These are phyloP conservation scores for Cymbidium sinense DNA, from an alignment of 106 monocot species.

Conservation along the genomic window DNA sequence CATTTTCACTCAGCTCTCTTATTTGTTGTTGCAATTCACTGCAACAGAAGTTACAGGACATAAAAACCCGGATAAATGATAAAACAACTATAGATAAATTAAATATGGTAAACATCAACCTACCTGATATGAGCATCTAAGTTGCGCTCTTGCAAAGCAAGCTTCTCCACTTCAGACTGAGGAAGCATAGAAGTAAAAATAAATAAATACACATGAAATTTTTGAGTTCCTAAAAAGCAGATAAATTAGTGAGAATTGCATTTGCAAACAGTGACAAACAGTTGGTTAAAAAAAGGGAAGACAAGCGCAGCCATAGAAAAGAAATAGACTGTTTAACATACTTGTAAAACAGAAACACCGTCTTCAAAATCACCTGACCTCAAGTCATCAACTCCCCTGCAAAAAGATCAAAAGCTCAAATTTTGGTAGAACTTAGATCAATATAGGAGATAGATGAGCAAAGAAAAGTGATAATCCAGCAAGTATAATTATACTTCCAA, in stretches of 20 bases:
- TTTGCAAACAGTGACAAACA: neutral
- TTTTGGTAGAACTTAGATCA: neutral
- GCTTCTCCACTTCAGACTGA: conserved; percentile 23
- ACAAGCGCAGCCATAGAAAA: neutral
- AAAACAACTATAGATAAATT: neutral
- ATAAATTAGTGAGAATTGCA: neutral
- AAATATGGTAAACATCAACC: neutral
- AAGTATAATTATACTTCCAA: conserved; percentile 52
- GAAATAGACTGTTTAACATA: conserved; percentile 6
- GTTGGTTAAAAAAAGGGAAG: neutral
- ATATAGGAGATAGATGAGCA: neutral
- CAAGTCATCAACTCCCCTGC: conserved; percentile 32
- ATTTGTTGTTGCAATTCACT: conserved; percentile 30
- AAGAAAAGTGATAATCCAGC: neutral
- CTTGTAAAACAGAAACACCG: conserved; percentile 29
- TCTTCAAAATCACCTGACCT: conserved; percentile 17
- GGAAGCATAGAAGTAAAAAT: neutral
- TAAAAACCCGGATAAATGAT: conserved; percentile 11
- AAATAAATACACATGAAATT: neutral
- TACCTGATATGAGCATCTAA: conserved; percentile 36
- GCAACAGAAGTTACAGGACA: conserved; percentile 3
- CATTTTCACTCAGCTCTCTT: conserved; percentile 32
- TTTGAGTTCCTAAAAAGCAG: neutral
- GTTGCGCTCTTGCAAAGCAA: conserved; percentile 16
- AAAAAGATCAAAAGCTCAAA: neutral